Percentiles rank a stretch among this genome's conserved stretches.
phyloP scores from a whole-genome alignment of 1,284 basidiomycete genomes.

The Sporisorium graminicola region DNA sequence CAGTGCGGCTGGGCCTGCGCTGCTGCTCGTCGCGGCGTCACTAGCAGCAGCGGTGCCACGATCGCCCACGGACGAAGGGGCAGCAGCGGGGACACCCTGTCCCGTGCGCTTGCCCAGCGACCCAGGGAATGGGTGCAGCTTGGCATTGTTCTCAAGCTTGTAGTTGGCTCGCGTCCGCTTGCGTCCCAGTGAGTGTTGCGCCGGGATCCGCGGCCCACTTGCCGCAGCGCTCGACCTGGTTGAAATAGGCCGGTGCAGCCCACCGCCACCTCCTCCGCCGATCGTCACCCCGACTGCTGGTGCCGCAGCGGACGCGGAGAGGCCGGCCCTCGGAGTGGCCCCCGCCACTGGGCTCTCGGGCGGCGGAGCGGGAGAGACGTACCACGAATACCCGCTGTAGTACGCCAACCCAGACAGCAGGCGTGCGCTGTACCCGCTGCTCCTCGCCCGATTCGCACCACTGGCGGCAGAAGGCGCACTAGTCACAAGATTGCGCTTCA shows the following conservation, averaged over 20 bases:
- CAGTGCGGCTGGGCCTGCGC: constrained; percentile 1
- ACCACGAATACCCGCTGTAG: constrained; percentile 35
- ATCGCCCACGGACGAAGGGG: not conserved
- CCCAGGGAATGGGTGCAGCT: constrained; percentile 44
- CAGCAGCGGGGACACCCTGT: not conserved
- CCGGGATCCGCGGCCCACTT: constrained; percentile 12
- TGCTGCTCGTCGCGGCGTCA: not conserved
- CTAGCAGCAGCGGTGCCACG: not conserved
- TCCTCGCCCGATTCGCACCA: not conserved
- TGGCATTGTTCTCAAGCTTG: constrained; percentile 38
- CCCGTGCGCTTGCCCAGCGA: constrained; percentile 10
- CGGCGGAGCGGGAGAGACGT: not conserved
- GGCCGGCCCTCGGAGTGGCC: not conserved
- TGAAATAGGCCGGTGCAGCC: constrained; percentile 11
- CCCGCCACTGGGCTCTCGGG: no score
- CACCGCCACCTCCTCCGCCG: constrained; percentile 5
- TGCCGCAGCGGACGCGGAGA: not conserved
- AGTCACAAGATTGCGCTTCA: constrained; percentile 21
- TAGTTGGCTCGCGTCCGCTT: constrained; percentile 31
- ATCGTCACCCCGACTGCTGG: not conserved
- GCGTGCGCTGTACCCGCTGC: constrained; percentile 20
- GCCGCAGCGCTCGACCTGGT: not conserved
- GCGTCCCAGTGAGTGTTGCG: constrained; percentile 23
- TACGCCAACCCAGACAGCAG: constrained; percentile 26
- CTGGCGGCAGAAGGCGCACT: constrained; percentile 5